These are phyloP conservation scores for Lentinula edodes DNA, from an alignment of 768 basidiomycete genomes.

Conservation along the genomic window DNA sequence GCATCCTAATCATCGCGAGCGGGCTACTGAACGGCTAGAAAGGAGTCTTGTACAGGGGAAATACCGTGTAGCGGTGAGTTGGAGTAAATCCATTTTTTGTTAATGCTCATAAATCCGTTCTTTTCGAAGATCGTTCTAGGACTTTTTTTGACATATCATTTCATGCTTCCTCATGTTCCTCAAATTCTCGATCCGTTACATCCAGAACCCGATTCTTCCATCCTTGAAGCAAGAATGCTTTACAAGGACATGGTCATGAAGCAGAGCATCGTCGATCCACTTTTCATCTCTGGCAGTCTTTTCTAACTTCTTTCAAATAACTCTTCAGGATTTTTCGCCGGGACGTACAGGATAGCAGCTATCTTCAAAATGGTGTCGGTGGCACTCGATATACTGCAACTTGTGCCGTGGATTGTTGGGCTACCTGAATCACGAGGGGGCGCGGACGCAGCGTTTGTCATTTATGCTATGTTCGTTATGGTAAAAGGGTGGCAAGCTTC, in stretches of 20 bases:
- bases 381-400: neutral
- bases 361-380: neutral
- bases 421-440: neutral
- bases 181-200: neutral
- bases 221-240: neutral
- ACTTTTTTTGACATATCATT: neutral
- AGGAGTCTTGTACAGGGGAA: neutral
- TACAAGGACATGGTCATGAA: neutral
- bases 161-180: neutral
- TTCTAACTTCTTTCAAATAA: conserved; percentile 19
- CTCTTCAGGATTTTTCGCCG: conserved; percentile 5
- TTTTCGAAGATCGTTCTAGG: neutral
- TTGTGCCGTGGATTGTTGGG: neutral
- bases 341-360: neutral
- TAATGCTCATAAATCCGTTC: no score
- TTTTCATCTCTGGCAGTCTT: conserved; percentile 21
- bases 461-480: neutral
- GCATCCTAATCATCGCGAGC: neutral
- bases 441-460: neutral
- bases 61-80: neutral
- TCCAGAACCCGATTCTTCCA: neutral
- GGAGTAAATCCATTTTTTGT: neutral
- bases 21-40: neutral
- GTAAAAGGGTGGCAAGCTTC: neutral
- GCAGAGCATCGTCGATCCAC: conserved; percentile 23